These are phyloP conservation scores for Emmonsiellopsis sp. DNA, from an alignment of 2,329 filamentous ascomycete species.

Conservation along the genomic window DNA sequence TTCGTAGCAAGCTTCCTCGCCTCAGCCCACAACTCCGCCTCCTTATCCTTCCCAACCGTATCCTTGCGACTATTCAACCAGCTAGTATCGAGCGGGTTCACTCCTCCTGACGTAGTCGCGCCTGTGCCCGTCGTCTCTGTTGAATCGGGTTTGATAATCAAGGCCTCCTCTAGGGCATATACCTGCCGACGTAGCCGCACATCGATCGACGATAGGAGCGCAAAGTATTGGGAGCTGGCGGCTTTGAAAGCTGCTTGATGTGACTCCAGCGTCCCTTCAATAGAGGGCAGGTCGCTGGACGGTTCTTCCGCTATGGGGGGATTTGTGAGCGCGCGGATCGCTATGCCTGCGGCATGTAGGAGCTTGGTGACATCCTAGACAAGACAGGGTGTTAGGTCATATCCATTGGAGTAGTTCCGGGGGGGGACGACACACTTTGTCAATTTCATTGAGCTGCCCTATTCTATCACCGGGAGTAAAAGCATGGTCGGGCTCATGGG, in stretches of 20 bases:
- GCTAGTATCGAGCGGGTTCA: conserved; percentile 66
- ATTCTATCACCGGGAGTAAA: conserved; percentile 71
- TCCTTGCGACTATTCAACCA: conserved; percentile 82
- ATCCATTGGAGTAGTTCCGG: not conserved
- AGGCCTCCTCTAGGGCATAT: conserved; percentile 70
- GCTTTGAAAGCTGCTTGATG: conserved; percentile 52
- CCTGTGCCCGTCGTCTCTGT: conserved; percentile 21
- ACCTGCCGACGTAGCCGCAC: conserved; percentile 67
- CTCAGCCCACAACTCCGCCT: conserved; percentile 65
- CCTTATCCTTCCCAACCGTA: conserved; percentile 72
- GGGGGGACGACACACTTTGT: conserved; percentile 43
- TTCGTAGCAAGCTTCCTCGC: conserved; percentile 47
- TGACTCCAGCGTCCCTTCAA: conserved; percentile 36
- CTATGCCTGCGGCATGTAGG: conserved; percentile 50
- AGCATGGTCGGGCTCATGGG: conserved; percentile 19
- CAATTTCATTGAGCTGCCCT: conserved; percentile 68
- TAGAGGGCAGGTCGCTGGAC: conserved; percentile 23
- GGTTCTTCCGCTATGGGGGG: conserved; percentile 18
- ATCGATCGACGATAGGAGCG: conserved; percentile 62
- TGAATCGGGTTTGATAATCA: conserved; percentile 51
- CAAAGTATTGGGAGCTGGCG: conserved; percentile 53
- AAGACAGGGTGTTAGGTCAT: not conserved
- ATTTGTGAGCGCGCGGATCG: conserved; percentile 54
- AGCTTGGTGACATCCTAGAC: conserved; percentile 43
- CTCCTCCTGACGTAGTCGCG: conserved; percentile 23